Percentiles rank a stretch among this genome's conserved stretches.
Conservation (phyloP, 371 early-diverging fungal species). For the Mortierella sp. region DNA sequence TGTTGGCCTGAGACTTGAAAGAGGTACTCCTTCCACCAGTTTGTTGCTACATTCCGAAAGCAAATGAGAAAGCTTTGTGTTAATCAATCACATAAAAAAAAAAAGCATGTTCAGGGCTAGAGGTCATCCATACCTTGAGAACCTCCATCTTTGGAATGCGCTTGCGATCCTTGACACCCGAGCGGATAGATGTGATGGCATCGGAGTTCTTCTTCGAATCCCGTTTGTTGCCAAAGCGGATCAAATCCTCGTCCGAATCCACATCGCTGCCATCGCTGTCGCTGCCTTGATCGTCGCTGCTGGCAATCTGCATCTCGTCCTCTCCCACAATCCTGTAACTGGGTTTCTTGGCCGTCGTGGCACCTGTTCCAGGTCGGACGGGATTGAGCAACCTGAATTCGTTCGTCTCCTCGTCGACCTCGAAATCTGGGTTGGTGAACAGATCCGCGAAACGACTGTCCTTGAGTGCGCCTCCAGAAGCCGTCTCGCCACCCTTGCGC, state of each 20-base stretch:
- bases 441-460: constrained; percentile 90
- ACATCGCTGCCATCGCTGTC: constrained; percentile 52
- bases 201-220: constrained; percentile 50
- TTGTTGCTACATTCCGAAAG: constrained; percentile 19
- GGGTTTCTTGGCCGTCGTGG: constrained; percentile 49
- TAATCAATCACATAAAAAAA: not conserved
- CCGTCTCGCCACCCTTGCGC: constrained; percentile 40
- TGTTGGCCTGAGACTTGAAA: constrained; percentile 43
- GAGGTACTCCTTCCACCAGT: constrained; percentile 33
- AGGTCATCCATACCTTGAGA: constrained; percentile 54
- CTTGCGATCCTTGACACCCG: constrained; percentile 55
- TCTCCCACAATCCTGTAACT: constrained; percentile 55
- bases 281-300: constrained; percentile 35
- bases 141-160: constrained; percentile 63
- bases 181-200: constrained; percentile 50
- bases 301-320: constrained; percentile 59
- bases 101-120: not conserved
- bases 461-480: constrained; percentile 62
- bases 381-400: constrained; percentile 93
- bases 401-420: constrained; percentile 87
- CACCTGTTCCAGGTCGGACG: constrained; percentile 15
- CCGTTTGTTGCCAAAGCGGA: constrained; percentile 57
- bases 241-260: constrained; percentile 59
- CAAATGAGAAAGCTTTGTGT: no score
- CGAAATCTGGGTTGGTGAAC: constrained; percentile 93